Conservation (phyloP, 2,329 filamentous ascomycete species). For the Calcarisporium arbuscula region DNA sequence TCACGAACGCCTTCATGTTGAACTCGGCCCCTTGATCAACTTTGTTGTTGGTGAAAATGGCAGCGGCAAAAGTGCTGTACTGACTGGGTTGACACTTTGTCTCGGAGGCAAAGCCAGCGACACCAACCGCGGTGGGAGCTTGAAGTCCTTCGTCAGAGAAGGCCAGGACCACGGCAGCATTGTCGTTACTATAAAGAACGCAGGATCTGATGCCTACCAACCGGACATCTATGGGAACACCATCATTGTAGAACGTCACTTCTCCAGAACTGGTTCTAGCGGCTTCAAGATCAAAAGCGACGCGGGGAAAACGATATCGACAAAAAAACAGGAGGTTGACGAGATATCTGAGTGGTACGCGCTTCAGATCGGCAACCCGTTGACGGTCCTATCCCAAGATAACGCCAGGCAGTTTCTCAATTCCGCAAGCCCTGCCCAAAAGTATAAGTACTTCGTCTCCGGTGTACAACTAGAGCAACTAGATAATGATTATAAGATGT, state of each 20-base stretch:
- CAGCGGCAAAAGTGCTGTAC: slow-evolving; percentile 91
- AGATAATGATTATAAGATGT: slow-evolving; percentile 81
- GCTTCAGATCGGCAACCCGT: slow-evolving; percentile 91
- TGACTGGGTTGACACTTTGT: slow-evolving; percentile 89
- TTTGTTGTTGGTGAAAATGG: slow-evolving; percentile 98
- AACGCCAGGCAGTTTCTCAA: slow-evolving; percentile 91
- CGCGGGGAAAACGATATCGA: slow-evolving; percentile 65
- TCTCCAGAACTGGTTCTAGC: slow-evolving; percentile 66
- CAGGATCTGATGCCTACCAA: slow-evolving; percentile 77
- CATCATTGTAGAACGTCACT: slow-evolving; percentile 88
- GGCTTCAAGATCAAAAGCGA: slow-evolving; percentile 83
- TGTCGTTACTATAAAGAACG: slow-evolving; percentile 84
- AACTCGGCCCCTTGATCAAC: slow-evolving; percentile 91
- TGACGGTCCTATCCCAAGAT: slow-evolving; percentile 94
- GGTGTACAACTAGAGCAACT: slow-evolving; percentile 91
- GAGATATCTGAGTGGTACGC: slow-evolving; percentile 91
- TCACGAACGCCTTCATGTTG: slow-evolving; percentile 72
- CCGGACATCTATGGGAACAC: slow-evolving; percentile 74
- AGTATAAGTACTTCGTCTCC: slow-evolving; percentile 95
- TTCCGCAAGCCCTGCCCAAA: slow-evolving; percentile 70
- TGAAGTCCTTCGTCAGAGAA: slow-evolving; percentile 89
- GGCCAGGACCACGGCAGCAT: slow-evolving; percentile 72
- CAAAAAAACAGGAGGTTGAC: slow-evolving; percentile 79
- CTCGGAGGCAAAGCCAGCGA: slow-evolving; percentile 90
- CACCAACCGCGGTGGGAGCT: slow-evolving; percentile 83